These are phyloP conservation scores for Globisporangium acanthophoron DNA, from an alignment of 352 stramenopile species.

Conservation along the genomic window DNA sequence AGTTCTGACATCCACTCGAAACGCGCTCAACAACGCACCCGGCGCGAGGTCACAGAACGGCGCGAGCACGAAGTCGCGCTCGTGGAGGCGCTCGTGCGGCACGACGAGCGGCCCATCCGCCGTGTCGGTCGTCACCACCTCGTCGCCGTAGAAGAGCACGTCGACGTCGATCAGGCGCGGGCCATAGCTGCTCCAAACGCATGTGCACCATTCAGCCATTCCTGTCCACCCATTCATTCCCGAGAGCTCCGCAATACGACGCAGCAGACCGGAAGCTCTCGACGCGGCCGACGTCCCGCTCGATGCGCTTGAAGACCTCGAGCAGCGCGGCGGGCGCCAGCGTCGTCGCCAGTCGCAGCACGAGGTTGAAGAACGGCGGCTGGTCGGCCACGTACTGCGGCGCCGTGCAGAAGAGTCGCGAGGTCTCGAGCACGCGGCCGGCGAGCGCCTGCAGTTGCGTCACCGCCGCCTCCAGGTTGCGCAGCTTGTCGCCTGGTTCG, in stretches of 20 bases:
- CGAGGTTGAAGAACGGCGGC: conserved; percentile 93
- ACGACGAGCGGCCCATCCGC: conserved; percentile 81
- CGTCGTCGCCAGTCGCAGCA: conserved; percentile 81
- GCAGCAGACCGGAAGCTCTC: conserved; percentile 38
- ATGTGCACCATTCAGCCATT: neutral
- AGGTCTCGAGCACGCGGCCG: conserved; percentile 71
- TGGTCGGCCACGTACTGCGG: conserved; percentile 96
- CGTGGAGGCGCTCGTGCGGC: conserved; percentile 91
- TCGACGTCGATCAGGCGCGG: conserved; percentile 95
- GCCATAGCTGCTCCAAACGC: conserved; percentile 65
- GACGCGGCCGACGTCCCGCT: conserved; percentile 84
- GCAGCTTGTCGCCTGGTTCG: conserved; percentile 54
- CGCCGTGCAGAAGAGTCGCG: conserved; percentile 89
- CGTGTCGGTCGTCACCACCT: conserved; percentile 62
- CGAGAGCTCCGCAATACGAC: neutral
- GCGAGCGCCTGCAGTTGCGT: conserved; percentile 38
- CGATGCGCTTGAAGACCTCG: conserved; percentile 84
- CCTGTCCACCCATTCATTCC: neutral
- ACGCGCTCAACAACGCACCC: conserved; percentile 6
- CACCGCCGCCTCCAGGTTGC: conserved; percentile 61
- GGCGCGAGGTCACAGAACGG: conserved; percentile 92
- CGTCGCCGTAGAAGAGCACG: conserved; percentile 91
- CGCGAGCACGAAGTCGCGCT: conserved; percentile 97
- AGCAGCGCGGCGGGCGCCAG: conserved; percentile 79
- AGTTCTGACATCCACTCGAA: neutral